Evolutionary conservation across 2,329 filamentous ascomycete species (phyloP).

Genomic region (Apiospora phragmitis): DNA sequence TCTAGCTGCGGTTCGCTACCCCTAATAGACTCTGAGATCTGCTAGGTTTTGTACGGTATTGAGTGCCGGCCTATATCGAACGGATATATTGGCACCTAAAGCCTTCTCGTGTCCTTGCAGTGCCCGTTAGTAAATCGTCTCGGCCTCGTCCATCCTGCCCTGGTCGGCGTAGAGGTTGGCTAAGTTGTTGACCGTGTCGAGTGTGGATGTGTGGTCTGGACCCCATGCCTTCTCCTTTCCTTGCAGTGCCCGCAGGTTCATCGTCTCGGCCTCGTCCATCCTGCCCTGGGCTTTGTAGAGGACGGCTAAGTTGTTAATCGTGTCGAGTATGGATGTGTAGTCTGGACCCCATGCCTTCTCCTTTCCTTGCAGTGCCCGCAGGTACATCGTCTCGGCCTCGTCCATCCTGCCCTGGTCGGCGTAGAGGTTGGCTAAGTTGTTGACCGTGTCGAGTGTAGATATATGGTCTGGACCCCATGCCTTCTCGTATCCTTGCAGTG

Average conservation of each 20-base stretch:
- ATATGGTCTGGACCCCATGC: conserved; percentile 24
- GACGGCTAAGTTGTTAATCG: not conserved
- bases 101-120: conserved; percentile 23
- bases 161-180: conserved; percentile 29
- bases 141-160: conserved; percentile 25
- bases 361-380: not conserved
- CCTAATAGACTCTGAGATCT: not conserved
- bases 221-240: conserved; percentile 17
- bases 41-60: not conserved
- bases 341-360: conserved; percentile 25
- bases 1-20: not conserved
- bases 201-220: not conserved
- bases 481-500: not conserved
- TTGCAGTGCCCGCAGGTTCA: conserved; percentile 31
- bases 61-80: conserved; percentile 3
- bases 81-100: not conserved
- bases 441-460: not conserved
- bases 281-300: conserved; percentile 24
- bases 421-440: not conserved
- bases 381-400: conserved; percentile 9
- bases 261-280: conserved; percentile 26
- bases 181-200: conserved; percentile 24
- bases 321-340: not conserved
- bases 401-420: not conserved
- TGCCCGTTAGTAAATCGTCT: conserved; percentile 31